Percentiles rank a stretch among this genome's conserved stretches.
Evolutionary conservation across 164 flowering plant species (phyloP).

Genomic region (Aristolochia contorta): DNA sequence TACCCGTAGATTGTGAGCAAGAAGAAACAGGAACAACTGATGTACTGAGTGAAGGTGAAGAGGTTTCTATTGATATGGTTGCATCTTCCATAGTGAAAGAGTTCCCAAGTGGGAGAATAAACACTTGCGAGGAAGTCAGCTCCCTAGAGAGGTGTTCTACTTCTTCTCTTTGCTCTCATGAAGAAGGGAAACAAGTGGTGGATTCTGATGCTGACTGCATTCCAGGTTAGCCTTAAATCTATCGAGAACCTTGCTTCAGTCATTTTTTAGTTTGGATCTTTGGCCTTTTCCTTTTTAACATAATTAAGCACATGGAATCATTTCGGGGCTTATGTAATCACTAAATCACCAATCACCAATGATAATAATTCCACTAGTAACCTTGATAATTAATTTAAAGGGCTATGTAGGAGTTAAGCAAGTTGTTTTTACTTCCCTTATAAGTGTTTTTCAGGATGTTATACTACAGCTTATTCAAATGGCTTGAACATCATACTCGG

Average conservation of each 20-base stretch:
- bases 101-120: slow-evolving; percentile 8
- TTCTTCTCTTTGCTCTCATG: slow-evolving; percentile 3
- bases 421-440: too few species aligned
- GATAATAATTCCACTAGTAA: too few species aligned
- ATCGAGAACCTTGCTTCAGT: not conserved
- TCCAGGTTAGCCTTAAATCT: slow-evolving; percentile 20
- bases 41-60: slow-evolving; percentile 28
- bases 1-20: slow-evolving; percentile 26
- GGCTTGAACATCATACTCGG: too few species aligned
- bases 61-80: slow-evolving; percentile 17
- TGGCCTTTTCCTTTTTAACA: not conserved
- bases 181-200: slow-evolving; percentile 9
- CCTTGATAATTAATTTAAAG: too few species aligned
- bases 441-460: too few species aligned
- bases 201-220: slow-evolving; percentile 6
- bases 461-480: too few species aligned
- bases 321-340: too few species aligned
- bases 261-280: not conserved
- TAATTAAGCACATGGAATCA: too few species aligned
- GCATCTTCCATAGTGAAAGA: not conserved
- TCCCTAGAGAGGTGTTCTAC: slow-evolving; percentile 7
- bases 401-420: too few species aligned
- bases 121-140: slow-evolving; percentile 2
- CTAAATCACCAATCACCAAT: too few species aligned
- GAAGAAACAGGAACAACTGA: slow-evolving; percentile 34